phyloP scores from a whole-genome alignment of 176 grass and related monocot species.

The Urochloa ruziziensis region DNA sequence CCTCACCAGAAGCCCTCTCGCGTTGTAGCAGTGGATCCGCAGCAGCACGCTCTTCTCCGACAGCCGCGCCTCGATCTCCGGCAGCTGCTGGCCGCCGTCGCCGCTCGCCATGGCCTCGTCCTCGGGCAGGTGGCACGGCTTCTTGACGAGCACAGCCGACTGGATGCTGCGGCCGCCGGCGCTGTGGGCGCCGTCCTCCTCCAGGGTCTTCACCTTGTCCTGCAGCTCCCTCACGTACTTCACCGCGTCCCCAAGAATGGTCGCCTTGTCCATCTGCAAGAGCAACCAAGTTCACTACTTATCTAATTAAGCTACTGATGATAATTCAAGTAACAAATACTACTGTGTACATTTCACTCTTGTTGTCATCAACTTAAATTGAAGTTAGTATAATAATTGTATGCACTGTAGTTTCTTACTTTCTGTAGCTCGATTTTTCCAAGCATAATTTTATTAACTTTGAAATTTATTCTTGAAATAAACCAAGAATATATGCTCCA shows the following conservation, averaged over 20 bases:
- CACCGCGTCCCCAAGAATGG: slow-evolving; percentile 75
- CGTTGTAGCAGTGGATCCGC: slow-evolving; percentile 59
- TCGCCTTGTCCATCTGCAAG: slow-evolving; percentile 78
- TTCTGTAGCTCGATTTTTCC: not conserved
- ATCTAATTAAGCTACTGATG: not conserved
- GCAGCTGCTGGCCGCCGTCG: slow-evolving; percentile 7
- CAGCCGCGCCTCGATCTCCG: slow-evolving; percentile 66
- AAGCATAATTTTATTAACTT: not conserved
- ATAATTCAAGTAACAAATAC: not conserved
- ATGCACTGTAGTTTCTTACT: not conserved
- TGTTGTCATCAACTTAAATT: too few relatives aligned
- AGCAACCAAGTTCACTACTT: not conserved
- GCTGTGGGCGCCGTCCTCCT: slow-evolving; percentile 23
- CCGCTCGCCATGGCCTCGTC: not conserved
- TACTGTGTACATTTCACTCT: too few relatives aligned
- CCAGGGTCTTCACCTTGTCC: slow-evolving; percentile 57
- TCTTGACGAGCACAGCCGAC: slow-evolving; percentile 48
- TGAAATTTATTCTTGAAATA: not conserved
- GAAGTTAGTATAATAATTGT: too few relatives aligned
- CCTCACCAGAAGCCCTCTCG: slow-evolving; percentile 54
- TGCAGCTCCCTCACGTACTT: slow-evolving; percentile 71
- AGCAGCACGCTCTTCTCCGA: slow-evolving; percentile 61
- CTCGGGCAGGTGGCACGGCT: slow-evolving; percentile 2
- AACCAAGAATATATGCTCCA: not conserved
- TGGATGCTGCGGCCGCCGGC: not conserved